Evolutionary conservation across 306 rosid genomes (phyloP).

Genomic region (Bauhinia variegata): DNA sequence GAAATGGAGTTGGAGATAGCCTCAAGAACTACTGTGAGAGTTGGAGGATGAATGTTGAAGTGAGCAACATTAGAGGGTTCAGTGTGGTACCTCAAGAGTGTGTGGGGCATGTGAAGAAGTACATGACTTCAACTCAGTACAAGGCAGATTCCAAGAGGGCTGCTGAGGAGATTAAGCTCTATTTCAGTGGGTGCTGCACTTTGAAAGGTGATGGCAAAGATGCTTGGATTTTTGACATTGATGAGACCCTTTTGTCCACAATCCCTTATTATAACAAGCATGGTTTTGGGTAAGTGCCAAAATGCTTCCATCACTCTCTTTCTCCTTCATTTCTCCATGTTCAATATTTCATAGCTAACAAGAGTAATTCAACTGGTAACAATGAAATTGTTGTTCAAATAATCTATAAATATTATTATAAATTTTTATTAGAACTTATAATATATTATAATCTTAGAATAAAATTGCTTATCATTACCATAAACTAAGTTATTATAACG

Average conservation of each 20-base stretch:
- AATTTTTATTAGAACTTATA: too few relatives aligned
- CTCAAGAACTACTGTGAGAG: slow-evolving; percentile 73
- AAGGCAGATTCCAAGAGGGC: slow-evolving; percentile 51
- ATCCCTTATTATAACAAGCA: slow-evolving; percentile 61
- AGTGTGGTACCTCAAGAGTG: slow-evolving; percentile 70
- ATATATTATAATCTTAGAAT: too few relatives aligned
- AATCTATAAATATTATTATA: too few relatives aligned
- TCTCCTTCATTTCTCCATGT: too few relatives aligned
- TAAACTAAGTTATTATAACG: too few relatives aligned
- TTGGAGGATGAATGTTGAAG: slow-evolving; percentile 70
- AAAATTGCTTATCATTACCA: too few relatives aligned
- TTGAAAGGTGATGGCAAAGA: slow-evolving; percentile 65
- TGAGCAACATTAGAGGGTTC: slow-evolving; percentile 55
- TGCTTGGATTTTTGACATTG: slow-evolving; percentile 76
- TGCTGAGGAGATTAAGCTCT: slow-evolving; percentile 50
- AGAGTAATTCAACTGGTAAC: too few relatives aligned
- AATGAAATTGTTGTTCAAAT: too few relatives aligned
- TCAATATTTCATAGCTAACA: too few relatives aligned
- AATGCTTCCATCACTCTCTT: too few relatives aligned
- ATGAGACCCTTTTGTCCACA: slow-evolving; percentile 76
- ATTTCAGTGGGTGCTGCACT: slow-evolving; percentile 45
- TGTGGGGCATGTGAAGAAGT: slow-evolving; percentile 52
- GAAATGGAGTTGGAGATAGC: slow-evolving; percentile 36
- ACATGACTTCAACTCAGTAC: slow-evolving; percentile 61
- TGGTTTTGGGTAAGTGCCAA: slow-evolving; percentile 50